Evolutionary conservation across 306 rosid genomes (phyloP), one percentile per base, ranked within the genome.

Genomic region (Trichosanthes cucumerina): DNA sequence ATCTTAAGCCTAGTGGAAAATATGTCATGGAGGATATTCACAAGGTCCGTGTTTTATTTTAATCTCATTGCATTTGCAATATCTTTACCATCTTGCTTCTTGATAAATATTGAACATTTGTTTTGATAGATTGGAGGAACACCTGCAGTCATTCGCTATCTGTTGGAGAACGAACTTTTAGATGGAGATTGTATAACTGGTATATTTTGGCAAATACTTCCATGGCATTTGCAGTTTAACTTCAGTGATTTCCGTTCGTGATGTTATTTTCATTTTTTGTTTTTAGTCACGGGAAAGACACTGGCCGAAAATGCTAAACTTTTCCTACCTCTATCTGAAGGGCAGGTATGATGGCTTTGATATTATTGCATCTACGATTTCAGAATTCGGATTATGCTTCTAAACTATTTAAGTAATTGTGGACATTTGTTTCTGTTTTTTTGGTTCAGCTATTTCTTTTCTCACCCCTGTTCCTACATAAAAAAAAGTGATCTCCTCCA

Each of bases 11-110:
- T 50, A 95, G 98, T 82, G 98, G 98, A 71, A 95, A 91, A 84
- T 95, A 89, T 84, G 98, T 95, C 63, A 95, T 92, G 98, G 97
- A 95, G 86, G 98, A 95, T 79, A 85, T 95, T 64, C 98, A 95
- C 88, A 95, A 92, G 98, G 98, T 91, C 70, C 49, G 75, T 46
- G 43, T 71, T 81, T 77, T 77, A 60, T 39, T 78, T 71, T 46
- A 39, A 46, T 73, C 59, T 73, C 23, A 73, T 47, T 49, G 43
- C 24, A 60, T 7, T 60, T 65, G 6, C 73, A 57, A 54, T 24
- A 18, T 26, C 33, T 34, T 36, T 26, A 74, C 31, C 31, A 9
- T 16, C 28, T 44, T 68, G 50, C 52, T 46, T 77, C 76, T 43
- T 79, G 65, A 85, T 47, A 6, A 47, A 24, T 4, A 11, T 53